These are phyloP conservation scores for Rhizomucor miehei DNA, from an alignment of 371 early-diverging fungal species.

Conservation along the genomic window DNA sequence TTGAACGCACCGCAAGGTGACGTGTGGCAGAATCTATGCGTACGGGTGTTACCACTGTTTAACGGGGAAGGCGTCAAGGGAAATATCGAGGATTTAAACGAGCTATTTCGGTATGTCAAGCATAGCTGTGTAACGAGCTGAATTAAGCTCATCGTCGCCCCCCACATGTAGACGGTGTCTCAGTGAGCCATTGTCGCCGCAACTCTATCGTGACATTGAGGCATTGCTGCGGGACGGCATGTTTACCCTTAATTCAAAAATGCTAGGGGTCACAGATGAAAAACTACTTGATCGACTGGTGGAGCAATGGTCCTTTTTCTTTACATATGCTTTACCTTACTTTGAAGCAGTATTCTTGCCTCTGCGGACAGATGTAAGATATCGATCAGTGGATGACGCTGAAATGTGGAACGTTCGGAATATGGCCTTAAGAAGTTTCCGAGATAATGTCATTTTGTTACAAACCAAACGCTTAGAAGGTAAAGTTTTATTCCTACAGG, in stretches of 20 bases:
- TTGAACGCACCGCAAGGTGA: slow-evolving; percentile 38
- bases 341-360: slow-evolving; percentile 87
- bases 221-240: slow-evolving; percentile 68
- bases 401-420: slow-evolving; percentile 61
- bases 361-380: slow-evolving; percentile 53
- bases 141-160: not conserved
- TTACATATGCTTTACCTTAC: slow-evolving; percentile 81
- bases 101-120: slow-evolving; percentile 59
- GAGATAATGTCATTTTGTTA: slow-evolving; percentile 70
- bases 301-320: slow-evolving; percentile 85
- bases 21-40: slow-evolving; percentile 74
- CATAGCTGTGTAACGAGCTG: not conserved
- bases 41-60: slow-evolving; percentile 78
- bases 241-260: slow-evolving; percentile 70
- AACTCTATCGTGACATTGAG: slow-evolving; percentile 54
- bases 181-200: slow-evolving; percentile 44
- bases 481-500: slow-evolving; percentile 21
- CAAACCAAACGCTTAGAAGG: slow-evolving; percentile 69
- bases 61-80: slow-evolving; percentile 85
- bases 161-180: slow-evolving; percentile 53
- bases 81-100: slow-evolving; percentile 80
- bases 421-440: slow-evolving; percentile 66
- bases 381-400: slow-evolving; percentile 36
- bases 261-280: slow-evolving; percentile 72
- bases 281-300: slow-evolving; percentile 69